These are phyloP conservation scores for Diversispora eburnea DNA, from an alignment of 192 early-diverging fungal genomes.

Conservation along the genomic window DNA sequence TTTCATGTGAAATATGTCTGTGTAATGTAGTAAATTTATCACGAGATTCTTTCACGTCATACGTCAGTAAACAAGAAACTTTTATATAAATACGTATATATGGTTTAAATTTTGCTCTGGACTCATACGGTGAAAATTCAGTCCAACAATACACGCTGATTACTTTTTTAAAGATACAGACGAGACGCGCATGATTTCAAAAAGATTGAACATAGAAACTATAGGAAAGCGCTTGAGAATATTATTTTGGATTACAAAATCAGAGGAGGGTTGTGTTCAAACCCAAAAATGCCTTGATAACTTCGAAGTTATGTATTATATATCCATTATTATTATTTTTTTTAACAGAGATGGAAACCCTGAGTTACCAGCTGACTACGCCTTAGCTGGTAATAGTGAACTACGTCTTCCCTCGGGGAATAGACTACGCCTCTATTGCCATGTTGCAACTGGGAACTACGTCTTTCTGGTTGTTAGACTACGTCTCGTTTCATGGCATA, in stretches of 20 bases:
- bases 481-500: conserved; percentile 28
- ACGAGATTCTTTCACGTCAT: no score
- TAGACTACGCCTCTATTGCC: conserved; percentile 22
- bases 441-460: conserved; percentile 26
- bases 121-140: no score
- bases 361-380: conserved; percentile 21
- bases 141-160: no score
- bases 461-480: conserved; percentile 27
- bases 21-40: no score
- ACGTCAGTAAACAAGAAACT: no score
- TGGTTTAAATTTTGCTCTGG: no score
- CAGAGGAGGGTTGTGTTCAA: conserved; percentile 18
- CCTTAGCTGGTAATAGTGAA: conserved; percentile 20
- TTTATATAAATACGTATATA: no score
- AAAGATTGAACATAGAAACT: conserved; percentile 19
- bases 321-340: conserved; percentile 21
- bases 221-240: conserved; percentile 9
- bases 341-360: conserved; percentile 24
- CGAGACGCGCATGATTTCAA: conserved; percentile 17
- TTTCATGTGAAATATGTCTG: no score
- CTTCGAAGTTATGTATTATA: conserved; percentile 13
- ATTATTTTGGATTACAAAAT: conserved; percentile 26
- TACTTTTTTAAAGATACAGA: conserved; percentile 23
- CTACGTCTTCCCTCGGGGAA: conserved; percentile 19
- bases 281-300: conserved; percentile 14